Evolutionary conservation across 2,329 filamentous ascomycete genomes (phyloP), one percentile per base, ranked within the genome.

Genomic region (Byssochlamys sp.): DNA sequence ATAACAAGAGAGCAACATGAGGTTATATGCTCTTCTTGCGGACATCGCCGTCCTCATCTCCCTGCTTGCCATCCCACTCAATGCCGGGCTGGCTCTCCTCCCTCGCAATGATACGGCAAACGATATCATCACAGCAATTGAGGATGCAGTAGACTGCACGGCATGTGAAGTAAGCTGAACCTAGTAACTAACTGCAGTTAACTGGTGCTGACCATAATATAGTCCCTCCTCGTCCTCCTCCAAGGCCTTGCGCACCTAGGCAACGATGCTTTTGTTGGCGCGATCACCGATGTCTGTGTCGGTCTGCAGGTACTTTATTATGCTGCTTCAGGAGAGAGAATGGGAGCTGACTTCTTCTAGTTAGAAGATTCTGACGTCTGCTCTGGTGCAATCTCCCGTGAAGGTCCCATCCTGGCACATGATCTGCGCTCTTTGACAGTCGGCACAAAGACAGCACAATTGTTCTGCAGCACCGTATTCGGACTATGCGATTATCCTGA

Each of bases 291-390:
- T 2, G 62, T 76, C 24, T 77, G 75, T 60, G 67, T 68, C 9
- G 59, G 65, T 51, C 71, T 67, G 24, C 68, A 71, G 57, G 72
- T 74, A 64, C 50, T 69, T 58, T 12, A 2, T 25, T 49, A 45
- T 4, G 2, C 11, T 24, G 52, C 24, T 54, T 24, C 4, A 19
- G 14, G 28, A 28, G 31, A 24, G 2, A 52, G 50, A n/a, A 25
- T 12, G 12, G 28, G 4, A 14, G 25, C 24, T 28, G 14, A 25
- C 9, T 52, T 52, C 10, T 14, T 31, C 24, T 51, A 81, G 76
- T 69, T 74, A 39, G 75, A 81, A 63, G 81, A 84, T 56, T 65
- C 70, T 29, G 82, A 84, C 65, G 81, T 84, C 27, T 84, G 82
- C 57, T 70, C 75, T 2, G 82, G 82, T 4, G 70, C 78, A 7